These are phyloP conservation scores for Phaseolus coccineus DNA, from an alignment of 331 rosid species.

Conservation along the genomic window DNA sequence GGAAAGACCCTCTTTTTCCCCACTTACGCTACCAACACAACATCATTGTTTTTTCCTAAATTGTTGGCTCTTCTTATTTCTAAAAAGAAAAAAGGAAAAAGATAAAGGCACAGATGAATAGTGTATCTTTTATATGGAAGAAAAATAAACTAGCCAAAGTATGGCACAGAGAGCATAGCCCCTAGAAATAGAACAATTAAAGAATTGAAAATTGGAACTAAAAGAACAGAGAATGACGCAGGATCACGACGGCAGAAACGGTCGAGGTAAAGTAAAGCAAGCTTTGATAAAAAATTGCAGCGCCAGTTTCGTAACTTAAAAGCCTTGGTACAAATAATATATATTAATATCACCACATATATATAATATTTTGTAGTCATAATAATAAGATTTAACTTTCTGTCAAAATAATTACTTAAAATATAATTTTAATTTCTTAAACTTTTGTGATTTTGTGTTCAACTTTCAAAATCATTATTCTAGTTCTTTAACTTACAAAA, in stretches of 20 bases:
- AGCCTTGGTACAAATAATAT: background rate
- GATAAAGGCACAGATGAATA: slow-evolving; percentile 40
- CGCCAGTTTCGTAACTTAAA: background rate
- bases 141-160: background rate
- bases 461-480: too few species aligned
- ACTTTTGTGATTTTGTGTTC: too few species aligned
- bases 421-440: too few species aligned
- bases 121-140: slow-evolving; percentile 55
- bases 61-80: slow-evolving; percentile 31
- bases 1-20: slow-evolving; percentile 35
- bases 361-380: background rate
- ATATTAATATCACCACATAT: background rate
- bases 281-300: background rate
- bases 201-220: slow-evolving; percentile 18
- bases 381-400: background rate
- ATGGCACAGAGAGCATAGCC: slow-evolving; percentile 16
- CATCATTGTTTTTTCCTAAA: slow-evolving; percentile 35
- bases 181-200: background rate
- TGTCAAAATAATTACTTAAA: too few species aligned
- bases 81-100: slow-evolving; percentile 16
- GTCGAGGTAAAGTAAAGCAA: slow-evolving; percentile 43
- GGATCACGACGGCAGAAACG: slow-evolving; percentile 59
- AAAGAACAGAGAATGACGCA: slow-evolving; percentile 48
- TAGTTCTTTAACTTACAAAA: too few species aligned
- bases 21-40: slow-evolving; percentile 45